Evolutionary conservation across 176 grass and related monocot genomes (phyloP), one percentile per base, ranked within the genome.

Genomic region (Carex pumila): DNA sequence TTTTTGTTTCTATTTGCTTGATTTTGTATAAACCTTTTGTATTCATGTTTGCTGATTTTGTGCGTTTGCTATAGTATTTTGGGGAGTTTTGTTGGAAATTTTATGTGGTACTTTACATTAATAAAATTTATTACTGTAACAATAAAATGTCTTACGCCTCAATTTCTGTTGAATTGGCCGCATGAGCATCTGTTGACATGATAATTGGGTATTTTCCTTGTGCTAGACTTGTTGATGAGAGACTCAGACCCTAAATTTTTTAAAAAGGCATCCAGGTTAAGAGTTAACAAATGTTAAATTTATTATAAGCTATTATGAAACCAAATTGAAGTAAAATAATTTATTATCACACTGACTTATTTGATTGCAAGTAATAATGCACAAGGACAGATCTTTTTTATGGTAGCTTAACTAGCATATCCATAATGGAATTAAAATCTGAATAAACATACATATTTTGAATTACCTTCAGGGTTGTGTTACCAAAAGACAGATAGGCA

Each of bases 161-260:
- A 45, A 13, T 14, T 21, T 0, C 22, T 0, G 36, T 65, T 29
- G 14, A 50, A 79, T 80, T 70, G 8, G 45, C 71, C 2, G 59
- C 65, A 18, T 5, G 12, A 52, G 92, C 95, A 34, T 86, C 59
- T 41, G 68, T 80, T 70, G 75, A 86, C 63, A 0, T 84, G 25
- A 98, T 89, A 18, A 98, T 84, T 4, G 86, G 82, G 80, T 90
- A 90, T 13, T 64, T 61, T 32, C 85, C 86, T 1, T 84, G 12
- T 2, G 85, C 49, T 21, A 94, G 75, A 61, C 79, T 89, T 32
- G 66, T 85, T 13, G 80, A 83, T 25, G 92, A 97, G 18, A 97
- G 85, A 81, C 94, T 97, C 32, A 86, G 81, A 29, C 87, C 94
- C 92, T 87, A 74, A 69, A 65, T 81, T 7, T 7, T n/a, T 31